Evolutionary conservation across 2,329 filamentous ascomycete genomes (phyloP).

Genomic region (Colletotrichum gigasporum): DNA sequence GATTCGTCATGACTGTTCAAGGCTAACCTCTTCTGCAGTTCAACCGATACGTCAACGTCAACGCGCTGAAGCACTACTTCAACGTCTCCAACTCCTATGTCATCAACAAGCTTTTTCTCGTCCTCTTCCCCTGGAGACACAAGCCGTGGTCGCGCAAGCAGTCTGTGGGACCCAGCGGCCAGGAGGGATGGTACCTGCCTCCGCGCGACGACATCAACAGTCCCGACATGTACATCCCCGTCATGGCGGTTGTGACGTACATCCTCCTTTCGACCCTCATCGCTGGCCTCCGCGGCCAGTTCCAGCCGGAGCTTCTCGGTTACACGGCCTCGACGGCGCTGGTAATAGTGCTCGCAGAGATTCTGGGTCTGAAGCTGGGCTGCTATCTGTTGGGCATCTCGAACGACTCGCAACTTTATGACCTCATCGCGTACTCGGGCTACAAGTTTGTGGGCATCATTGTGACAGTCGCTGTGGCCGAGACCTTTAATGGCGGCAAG

Average conservation of each 20-base stretch:
- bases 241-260: conserved; percentile 98
- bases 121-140: conserved; percentile 97
- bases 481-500: conserved; percentile 79
- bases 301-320: conserved; percentile 92
- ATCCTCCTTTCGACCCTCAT: conserved; percentile 92
- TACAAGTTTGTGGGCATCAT: conserved; percentile 99
- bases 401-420: conserved; percentile 91
- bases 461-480: conserved; percentile 82
- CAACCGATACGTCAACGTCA: conserved; percentile 85
- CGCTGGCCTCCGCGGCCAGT: conserved; percentile 88
- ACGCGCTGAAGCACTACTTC: conserved; percentile 97
- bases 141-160: conserved; percentile 97
- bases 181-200: conserved; percentile 83
- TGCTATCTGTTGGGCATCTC: conserved; percentile 95
- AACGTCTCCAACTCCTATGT: conserved; percentile 99
- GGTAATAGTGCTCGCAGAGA: conserved; percentile 85
- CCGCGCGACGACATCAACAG: conserved; percentile 96
- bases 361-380: conserved; percentile 88
- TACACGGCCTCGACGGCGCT: conserved; percentile 88
- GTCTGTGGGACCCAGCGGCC: conserved; percentile 73
- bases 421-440: conserved; percentile 94
- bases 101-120: conserved; percentile 89
- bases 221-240: conserved; percentile 99
- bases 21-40: conserved; percentile 48
- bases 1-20: background rate